Evolutionary conservation across 2,329 filamentous ascomycete species (phyloP), one percentile per base, ranked within the genome.

Genomic region (Aspergillus fructus): DNA sequence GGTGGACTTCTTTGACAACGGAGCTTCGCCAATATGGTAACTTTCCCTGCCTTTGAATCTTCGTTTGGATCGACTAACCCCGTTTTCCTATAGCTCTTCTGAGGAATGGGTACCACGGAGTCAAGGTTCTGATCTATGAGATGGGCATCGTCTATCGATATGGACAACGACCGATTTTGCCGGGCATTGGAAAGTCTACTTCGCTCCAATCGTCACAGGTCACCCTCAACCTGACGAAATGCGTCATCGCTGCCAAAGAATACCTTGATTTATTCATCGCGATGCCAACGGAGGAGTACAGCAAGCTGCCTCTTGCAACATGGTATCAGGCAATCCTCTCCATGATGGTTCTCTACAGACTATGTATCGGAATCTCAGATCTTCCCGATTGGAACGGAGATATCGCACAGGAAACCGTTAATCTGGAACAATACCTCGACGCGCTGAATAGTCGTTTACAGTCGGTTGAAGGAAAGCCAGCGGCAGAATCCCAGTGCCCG

Each of bases 61-160:
- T 15, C 17, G n/a, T 13, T 19, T 13, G 7, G n/a, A 21, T 4
- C n/a, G 4, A 27, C 40, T 46, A 23, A 53, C 42, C 3, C 13
- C 4, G 17, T 2, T 17, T 27, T 4, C 34, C 34, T 37, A 5
- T 19, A 53, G 42, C 17, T 2, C 15, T 53, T 3, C 24, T 53
- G 9, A 21, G 13, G 21, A 47, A 23, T 33, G 51, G 51, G 4
- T 47, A 53, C n/a, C 40, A 37, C 19, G 51, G 42, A 13, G 43
- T 9, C 6, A 53, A 47, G 8, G 39, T 53, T 42, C 12, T 41
- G 8, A 53, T 53, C 9, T 27, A 17, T 3, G 51, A 53, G 6
- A 53, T 53, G 51, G 51, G 51, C 7, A 15, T 53, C 4, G 51
- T 46, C 6, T 53, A 53, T 15, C 17, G 33, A 3, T 53, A 53